Evolutionary conservation across 2,329 filamentous ascomycete species (phyloP), one percentile per base, ranked within the genome.

Genomic region (Myriangium duriaei): DNA sequence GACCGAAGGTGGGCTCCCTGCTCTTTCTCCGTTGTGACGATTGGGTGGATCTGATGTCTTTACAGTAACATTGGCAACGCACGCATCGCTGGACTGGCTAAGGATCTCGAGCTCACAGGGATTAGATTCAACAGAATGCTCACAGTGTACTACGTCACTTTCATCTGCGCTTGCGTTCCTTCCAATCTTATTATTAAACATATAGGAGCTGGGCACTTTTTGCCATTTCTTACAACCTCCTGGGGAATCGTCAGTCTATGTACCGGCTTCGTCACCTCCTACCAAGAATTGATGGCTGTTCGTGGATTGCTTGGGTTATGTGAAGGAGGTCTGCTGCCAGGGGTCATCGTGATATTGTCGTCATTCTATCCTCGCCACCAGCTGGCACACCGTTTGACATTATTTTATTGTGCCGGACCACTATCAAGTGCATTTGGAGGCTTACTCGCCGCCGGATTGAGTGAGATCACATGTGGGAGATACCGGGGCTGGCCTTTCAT

Each of bases 141-240:
- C 2, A 55, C 59, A 5, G 57, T 66, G 29, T 66, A 65, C 50
- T 65, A 65, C 47, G 59, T 65, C 7, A 53, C 55, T 0, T 61
- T 60, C 35, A 58, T 61, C 40, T 47, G 50, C 32, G 51, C 55
- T 24, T 57, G 60, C 34, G 52, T 61, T 2, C 57, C 56, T 1
- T 52, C 47, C 11, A 60, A 61, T 24, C 46, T 57, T 12, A 50
- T 59, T 48, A 53, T 5, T 45, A 55, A 30, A 42, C 46, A 54
- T 15, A 52, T 63, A 14, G 54, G 56, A 5, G 59, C 60, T 3
- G 61, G 59, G 1, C 55, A 57, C 29, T 64, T 64, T 34, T 43
- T 65, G 2, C 61, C 62, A 1, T 40, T 50, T 9, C 47, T 65
- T 1, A 55, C 63, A 4, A 53, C 57, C 1, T 50, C 52, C 2